These are phyloP conservation scores for Pseudonitzschia multiseries DNA, from an alignment of 108 stramenopile genomes.

Conservation along the genomic window DNA sequence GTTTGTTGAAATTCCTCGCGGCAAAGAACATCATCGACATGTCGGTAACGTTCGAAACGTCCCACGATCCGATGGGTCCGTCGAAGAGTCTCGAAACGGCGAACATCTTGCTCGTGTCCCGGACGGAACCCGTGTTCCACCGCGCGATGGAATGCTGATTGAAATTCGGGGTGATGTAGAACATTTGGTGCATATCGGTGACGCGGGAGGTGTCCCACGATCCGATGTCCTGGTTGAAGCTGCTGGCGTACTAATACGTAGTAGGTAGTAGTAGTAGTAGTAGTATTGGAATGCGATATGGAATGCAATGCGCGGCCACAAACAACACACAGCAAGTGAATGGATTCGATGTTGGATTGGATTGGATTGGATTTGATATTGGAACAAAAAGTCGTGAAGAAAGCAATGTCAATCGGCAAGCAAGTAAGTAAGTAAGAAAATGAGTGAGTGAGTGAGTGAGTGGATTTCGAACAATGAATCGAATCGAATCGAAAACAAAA, in stretches of 20 bases:
- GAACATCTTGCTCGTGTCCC: conserved; percentile 25
- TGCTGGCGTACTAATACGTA: not conserved
- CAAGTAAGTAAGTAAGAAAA: no score
- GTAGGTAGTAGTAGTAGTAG: no score
- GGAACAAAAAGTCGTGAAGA: no score
- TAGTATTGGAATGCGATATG: no score
- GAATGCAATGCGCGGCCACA: no score
- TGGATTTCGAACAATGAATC: no score
- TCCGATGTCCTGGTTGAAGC: conserved; percentile 13
- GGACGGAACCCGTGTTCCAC: not conserved
- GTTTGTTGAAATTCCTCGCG: conserved; percentile 22
- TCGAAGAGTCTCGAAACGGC: conserved; percentile 12
- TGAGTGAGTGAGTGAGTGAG: no score
- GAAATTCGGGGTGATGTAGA: not conserved
- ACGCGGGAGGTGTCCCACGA: conserved; percentile 6
- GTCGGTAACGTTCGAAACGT: conserved; percentile 20
- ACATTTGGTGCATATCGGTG: conserved; percentile 8
- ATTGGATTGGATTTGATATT: no score
- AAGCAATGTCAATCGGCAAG: no score
- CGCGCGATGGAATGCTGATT: not conserved
- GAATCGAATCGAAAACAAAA: no score
- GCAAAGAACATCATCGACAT: conserved; percentile 36
- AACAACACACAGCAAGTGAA: no score
- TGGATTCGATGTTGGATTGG: no score
- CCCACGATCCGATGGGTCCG: conserved; percentile 29